Conservation (phyloP, 2,329 filamentous ascomycete species). For the Fusarium stilboides region DNA sequence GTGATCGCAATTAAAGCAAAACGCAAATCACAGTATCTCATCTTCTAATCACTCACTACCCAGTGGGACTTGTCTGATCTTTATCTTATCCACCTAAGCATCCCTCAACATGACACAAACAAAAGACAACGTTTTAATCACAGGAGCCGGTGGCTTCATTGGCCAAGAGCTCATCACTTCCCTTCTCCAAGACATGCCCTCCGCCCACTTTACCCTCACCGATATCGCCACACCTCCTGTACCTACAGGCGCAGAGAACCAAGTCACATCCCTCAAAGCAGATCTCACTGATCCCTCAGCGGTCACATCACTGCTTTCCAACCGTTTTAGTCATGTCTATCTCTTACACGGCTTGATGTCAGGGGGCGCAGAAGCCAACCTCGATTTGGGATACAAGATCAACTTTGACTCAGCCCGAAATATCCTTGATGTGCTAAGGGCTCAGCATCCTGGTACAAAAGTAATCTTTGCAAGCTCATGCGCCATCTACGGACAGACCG, state of each 20-base stretch:
- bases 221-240: conserved; percentile 69
- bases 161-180: conserved; percentile 73
- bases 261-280: conserved; percentile 46
- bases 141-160: conserved; percentile 75
- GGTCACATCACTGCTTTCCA: conserved; percentile 49
- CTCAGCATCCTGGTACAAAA: conserved; percentile 62
- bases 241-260: conserved; percentile 55
- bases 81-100: too few relatives aligned
- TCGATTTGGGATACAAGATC: conserved; percentile 68
- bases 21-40: too few relatives aligned
- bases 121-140: conserved; percentile 67
- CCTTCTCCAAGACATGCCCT: conserved; percentile 60
- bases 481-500: conserved; percentile 67
- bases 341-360: conserved; percentile 77
- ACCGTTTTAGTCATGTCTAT: conserved; percentile 63
- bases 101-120: conserved; percentile 23
- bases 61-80: too few relatives aligned
- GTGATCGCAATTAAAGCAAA: too few relatives aligned
- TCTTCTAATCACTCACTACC: too few relatives aligned
- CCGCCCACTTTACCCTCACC: conserved; percentile 65
- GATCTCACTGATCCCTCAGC: conserved; percentile 45
- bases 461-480: conserved; percentile 73
- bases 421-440: conserved; percentile 67
- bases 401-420: conserved; percentile 71
- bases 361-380: conserved; percentile 71